Evolutionary conservation across 495 filamentous ascomycete species (phyloP).

Genomic region (Xylaria bambusicola): DNA sequence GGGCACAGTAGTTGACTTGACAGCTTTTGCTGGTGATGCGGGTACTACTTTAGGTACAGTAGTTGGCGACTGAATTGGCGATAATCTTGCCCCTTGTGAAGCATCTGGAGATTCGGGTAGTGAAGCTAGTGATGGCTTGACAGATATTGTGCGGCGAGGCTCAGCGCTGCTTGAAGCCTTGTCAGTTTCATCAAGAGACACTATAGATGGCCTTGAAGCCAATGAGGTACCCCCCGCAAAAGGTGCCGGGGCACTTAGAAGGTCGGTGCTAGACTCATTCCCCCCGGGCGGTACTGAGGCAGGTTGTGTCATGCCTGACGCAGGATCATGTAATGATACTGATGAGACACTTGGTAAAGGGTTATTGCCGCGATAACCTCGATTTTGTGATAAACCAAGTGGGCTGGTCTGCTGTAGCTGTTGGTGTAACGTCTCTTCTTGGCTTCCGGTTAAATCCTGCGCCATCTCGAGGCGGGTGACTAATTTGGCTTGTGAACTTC

Average conservation of each 20-base stretch:
- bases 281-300: constrained; percentile 17
- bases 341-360: constrained; percentile 4
- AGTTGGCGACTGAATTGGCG: constrained; percentile 26
- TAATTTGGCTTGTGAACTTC: neutral
- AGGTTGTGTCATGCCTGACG: constrained; percentile 22
- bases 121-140: constrained; percentile 27
- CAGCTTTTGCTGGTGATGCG: neutral
- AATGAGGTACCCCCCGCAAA: constrained; percentile 26
- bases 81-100: constrained; percentile 19
- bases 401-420: constrained; percentile 13
- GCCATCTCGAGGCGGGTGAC: constrained; percentile 4
- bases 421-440: neutral
- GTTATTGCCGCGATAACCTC: neutral
- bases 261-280: constrained; percentile 24
- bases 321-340: constrained; percentile 6
- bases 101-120: constrained; percentile 24
- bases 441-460: neutral
- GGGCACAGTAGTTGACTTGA: constrained; percentile 11
- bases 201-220: constrained; percentile 22
- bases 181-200: constrained; percentile 20
- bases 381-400: neutral
- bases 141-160: constrained; percentile 21
- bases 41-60: neutral
- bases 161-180: neutral
- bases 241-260: constrained; percentile 28